Conservation (phyloP, 2,329 filamentous ascomycete species). For the Purpureocillium takamizusanense region DNA sequence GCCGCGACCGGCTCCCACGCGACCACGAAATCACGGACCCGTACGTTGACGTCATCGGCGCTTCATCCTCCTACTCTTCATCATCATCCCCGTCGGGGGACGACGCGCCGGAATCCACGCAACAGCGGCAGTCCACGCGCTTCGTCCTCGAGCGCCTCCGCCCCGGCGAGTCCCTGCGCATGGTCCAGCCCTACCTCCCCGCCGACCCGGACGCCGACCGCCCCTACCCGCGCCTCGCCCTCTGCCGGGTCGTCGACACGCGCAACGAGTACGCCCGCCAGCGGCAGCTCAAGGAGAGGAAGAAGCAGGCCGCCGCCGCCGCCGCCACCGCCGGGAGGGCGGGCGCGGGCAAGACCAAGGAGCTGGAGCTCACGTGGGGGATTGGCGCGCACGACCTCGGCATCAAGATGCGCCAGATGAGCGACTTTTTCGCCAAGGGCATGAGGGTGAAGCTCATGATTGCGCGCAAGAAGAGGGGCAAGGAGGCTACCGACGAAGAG, state of each 20-base stretch:
- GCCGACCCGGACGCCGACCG: slow-evolving; percentile 15
- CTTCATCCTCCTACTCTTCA: no score
- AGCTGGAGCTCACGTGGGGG: slow-evolving; percentile 85
- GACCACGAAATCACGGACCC: slow-evolving; percentile 36
- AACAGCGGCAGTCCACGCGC: no score
- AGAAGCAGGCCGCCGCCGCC: slow-evolving; percentile 28
- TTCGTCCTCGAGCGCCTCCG: slow-evolving; percentile 32
- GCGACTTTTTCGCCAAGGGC: slow-evolving; percentile 64
- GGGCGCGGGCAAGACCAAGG: slow-evolving; percentile 44
- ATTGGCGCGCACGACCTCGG: slow-evolving; percentile 67
- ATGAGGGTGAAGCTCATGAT: slow-evolving; percentile 66
- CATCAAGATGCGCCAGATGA: slow-evolving; percentile 60
- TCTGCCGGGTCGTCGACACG: slow-evolving; percentile 65
- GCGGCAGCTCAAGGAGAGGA: slow-evolving; percentile 32
- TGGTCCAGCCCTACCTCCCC: slow-evolving; percentile 28
- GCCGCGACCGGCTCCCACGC: slow-evolving; percentile 28
- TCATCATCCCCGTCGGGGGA: no score
- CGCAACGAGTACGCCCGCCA: slow-evolving; percentile 34
- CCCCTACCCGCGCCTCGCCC: slow-evolving; percentile 30
- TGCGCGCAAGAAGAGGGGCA: slow-evolving; percentile 53
- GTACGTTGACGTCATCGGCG: slow-evolving; percentile 30
- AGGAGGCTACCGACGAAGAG: slow-evolving; percentile 51
- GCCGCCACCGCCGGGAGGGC: slow-evolving; percentile 13
- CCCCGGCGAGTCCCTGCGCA: slow-evolving; percentile 28
- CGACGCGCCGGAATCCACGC: no score